Percentiles rank a stretch among this genome's conserved stretches.
Conservation (phyloP, 305 asterid genomes). For the Plantago lanceolata region DNA sequence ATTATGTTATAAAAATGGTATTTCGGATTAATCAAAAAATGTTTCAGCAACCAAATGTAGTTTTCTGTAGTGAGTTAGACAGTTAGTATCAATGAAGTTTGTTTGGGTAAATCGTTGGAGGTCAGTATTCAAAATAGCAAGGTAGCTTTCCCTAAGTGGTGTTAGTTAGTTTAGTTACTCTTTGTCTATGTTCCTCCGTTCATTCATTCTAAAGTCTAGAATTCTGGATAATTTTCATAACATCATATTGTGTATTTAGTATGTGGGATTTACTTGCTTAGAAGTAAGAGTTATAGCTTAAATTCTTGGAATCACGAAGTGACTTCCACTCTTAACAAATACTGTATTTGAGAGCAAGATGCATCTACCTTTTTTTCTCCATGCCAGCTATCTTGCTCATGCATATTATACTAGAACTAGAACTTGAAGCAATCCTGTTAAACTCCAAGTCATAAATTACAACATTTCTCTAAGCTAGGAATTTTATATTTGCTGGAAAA, state of each 20-base stretch:
- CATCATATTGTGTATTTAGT: too few species aligned
- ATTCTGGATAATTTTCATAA: too few species aligned
- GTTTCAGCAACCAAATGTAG: not conserved
- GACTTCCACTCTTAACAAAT: too few species aligned
- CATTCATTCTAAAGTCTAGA: too few species aligned
- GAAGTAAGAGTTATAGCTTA: too few species aligned
- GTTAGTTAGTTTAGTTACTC: too few species aligned
- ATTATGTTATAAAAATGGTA: too few species aligned
- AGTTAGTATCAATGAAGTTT: not conserved
- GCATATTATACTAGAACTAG: not conserved
- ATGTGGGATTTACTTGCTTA: too few species aligned
- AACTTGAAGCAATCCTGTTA: not conserved
- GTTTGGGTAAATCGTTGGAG: not conserved
- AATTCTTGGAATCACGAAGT: too few species aligned
- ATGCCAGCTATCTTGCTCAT: not conserved
- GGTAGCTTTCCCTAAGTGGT: not conserved
- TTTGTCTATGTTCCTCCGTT: too few species aligned
- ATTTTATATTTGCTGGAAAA: conserved; percentile 15
- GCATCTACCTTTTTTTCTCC: too few species aligned
- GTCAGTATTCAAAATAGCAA: not conserved
- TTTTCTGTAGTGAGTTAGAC: not conserved
- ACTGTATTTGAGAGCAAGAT: not conserved
- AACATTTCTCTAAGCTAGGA: not conserved
- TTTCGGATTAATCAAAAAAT: not conserved
- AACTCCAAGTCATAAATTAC: not conserved